Conservation (phyloP, 768 basidiomycete genomes). For the Boletus barrowsii region DNA sequence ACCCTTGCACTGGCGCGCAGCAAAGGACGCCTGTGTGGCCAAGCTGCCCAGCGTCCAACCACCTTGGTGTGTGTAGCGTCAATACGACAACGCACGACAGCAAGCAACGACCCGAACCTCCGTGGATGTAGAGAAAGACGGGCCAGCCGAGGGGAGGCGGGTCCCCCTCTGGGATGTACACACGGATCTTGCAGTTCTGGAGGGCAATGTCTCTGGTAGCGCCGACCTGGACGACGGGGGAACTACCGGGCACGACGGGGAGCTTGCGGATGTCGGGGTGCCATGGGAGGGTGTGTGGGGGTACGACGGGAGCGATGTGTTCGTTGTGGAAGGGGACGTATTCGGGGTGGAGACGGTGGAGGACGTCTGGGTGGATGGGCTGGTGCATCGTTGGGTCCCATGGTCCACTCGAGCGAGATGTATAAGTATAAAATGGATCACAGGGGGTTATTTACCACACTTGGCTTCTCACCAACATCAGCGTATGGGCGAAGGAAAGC, state of each 20-base stretch:
- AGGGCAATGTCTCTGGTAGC: constrained; percentile 48
- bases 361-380: constrained; percentile 59
- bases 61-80: constrained; percentile 34
- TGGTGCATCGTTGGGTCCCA: constrained; percentile 23
- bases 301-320: constrained; percentile 40
- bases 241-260: constrained; percentile 49
- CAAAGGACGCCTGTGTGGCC: constrained; percentile 55
- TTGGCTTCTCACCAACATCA: neutral
- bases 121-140: constrained; percentile 69
- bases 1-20: constrained; percentile 29
- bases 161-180: constrained; percentile 56
- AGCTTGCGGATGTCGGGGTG: constrained; percentile 49
- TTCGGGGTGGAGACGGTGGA: constrained; percentile 56
- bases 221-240: constrained; percentile 54
- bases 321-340: constrained; percentile 59
- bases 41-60: constrained; percentile 75
- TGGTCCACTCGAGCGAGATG: neutral
- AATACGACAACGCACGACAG: no score
- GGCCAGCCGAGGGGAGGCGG: constrained; percentile 60
- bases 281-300: constrained; percentile 60
- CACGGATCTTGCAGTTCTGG: constrained; percentile 51
- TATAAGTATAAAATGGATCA: no score
- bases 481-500: neutral
- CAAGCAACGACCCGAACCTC: constrained; percentile 40
- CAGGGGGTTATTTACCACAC: neutral